These are phyloP conservation scores for Cucurbitaria berberidis DNA, from an alignment of 2,329 filamentous ascomycete genomes.

Conservation along the genomic window DNA sequence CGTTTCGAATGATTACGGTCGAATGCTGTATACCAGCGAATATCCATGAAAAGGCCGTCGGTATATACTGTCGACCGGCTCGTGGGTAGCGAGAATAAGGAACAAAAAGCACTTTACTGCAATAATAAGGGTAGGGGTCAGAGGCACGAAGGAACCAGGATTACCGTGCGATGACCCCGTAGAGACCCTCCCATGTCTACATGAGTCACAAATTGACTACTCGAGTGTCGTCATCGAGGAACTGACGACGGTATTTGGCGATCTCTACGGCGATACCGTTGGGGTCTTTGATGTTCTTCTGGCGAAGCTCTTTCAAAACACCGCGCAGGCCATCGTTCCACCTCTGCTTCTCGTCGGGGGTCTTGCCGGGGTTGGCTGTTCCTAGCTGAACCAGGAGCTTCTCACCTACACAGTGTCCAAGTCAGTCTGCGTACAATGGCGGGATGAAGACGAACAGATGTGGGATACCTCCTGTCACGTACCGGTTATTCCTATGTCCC, in stretches of 20 bases:
- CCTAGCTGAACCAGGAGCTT: conserved; percentile 76
- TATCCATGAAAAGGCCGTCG: conserved; percentile 4
- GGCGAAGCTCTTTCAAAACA: conserved; percentile 47
- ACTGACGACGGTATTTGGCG: conserved; percentile 48
- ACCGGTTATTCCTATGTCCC: conserved; percentile 74
- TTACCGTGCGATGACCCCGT: not conserved
- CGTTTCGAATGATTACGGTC: conserved; percentile 10
- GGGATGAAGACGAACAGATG: conserved; percentile 34
- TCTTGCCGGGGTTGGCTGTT: conserved; percentile 66
- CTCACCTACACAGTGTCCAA: conserved; percentile 62
- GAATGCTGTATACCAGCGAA: conserved; percentile 2
- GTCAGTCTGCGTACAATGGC: conserved; percentile 49
- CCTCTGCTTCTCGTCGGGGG: conserved; percentile 64
- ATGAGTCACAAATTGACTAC: conserved; percentile 45
- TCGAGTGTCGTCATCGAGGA: conserved; percentile 49
- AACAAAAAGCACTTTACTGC: conserved; percentile 8
- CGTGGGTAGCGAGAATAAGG: not conserved
- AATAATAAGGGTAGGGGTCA: conserved; percentile 16
- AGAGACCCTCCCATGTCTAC: conserved; percentile 1
- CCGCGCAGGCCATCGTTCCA: conserved; percentile 49
- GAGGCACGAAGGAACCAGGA: conserved; percentile 5
- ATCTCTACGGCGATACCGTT: conserved; percentile 49
- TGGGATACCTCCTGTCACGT: conserved; percentile 56
- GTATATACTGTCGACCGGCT: not conserved
- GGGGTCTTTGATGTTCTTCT: conserved; percentile 46